phyloP scores from a whole-genome alignment of 2,329 filamentous ascomycete species.

The Neofusicoccum ribis region DNA sequence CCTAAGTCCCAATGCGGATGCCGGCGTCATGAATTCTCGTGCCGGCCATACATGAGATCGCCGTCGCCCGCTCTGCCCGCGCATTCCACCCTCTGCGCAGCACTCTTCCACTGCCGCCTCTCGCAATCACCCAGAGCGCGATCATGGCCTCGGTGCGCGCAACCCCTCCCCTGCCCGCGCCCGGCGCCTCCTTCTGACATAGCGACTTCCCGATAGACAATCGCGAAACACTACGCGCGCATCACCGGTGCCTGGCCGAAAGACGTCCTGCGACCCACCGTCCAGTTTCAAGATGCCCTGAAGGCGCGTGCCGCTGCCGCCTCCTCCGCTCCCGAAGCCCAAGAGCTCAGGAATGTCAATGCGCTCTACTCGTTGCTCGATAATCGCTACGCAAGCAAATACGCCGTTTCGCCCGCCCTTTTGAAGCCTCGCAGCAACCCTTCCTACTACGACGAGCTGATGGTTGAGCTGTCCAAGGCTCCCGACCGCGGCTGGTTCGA shows the following conservation, averaged over 20 bases:
- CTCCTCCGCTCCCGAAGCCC: conserved; percentile 23
- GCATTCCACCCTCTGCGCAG: conserved; percentile 10
- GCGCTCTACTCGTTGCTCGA: conserved; percentile 62
- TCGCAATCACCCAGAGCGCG: neutral
- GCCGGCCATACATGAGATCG: conserved; percentile 5
- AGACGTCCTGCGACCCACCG: conserved; percentile 51
- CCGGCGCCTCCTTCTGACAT: neutral
- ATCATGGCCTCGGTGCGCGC: conserved; percentile 16
- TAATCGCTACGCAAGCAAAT: conserved; percentile 55
- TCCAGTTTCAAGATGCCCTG: conserved; percentile 48
- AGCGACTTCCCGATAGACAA: conserved; percentile 25
- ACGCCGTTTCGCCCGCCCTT: conserved; percentile 30
- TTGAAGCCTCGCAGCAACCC: conserved; percentile 36
- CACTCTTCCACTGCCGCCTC: neutral
- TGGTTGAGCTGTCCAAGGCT: conserved; percentile 38
- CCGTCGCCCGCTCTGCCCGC: neutral
- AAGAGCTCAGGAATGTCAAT: conserved; percentile 53
- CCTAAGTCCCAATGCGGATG: conserved; percentile 1
- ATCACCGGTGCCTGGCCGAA: conserved; percentile 52
- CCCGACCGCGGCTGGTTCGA: conserved; percentile 37
- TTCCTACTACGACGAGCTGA: conserved; percentile 36
- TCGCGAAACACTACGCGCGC: conserved; percentile 52
- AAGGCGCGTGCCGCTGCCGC: conserved; percentile 36
- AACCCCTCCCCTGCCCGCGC: neutral
- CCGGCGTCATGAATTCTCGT: neutral